A percentile compares a stretch with the other conserved stretches of the same genome.
phyloP scores from a whole-genome alignment of 352 stramenopile genomes.

The Pilasporangium apinafurcum region DNA sequence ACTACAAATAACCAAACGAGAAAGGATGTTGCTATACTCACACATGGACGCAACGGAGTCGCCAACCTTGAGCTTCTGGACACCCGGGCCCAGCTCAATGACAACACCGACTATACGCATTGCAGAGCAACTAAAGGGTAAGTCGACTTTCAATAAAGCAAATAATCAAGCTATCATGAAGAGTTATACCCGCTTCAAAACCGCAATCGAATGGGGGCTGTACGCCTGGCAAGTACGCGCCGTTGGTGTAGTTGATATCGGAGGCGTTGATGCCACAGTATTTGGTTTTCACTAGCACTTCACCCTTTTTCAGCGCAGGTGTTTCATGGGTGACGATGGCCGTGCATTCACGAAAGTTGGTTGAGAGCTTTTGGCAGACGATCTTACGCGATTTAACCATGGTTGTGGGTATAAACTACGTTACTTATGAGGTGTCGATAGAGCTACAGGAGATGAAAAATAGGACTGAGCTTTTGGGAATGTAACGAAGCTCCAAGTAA shows the following conservation, averaged over 20 bases:
- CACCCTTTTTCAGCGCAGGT: constrained; percentile 25
- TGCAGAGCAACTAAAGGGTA: too few relatives aligned
- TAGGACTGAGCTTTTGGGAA: background rate
- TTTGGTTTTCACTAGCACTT: constrained; percentile 42
- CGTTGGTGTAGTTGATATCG: constrained; percentile 60
- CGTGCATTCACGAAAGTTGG: constrained; percentile 74
- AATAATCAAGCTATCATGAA: background rate
- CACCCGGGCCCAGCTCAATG: constrained; percentile 14
- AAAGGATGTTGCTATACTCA: too few relatives aligned
- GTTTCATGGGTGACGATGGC: constrained; percentile 47
- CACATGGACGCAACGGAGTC: constrained; percentile 35
- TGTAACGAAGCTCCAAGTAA: background rate
- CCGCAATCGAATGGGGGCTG: constrained; percentile 44
- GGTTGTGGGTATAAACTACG: too few relatives aligned
- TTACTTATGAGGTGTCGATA: too few relatives aligned
- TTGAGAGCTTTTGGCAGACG: constrained; percentile 72
- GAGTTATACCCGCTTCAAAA: constrained; percentile 26
- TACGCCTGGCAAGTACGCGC: constrained; percentile 38
- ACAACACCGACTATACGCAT: constrained; percentile 28
- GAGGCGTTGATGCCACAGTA: constrained; percentile 38
- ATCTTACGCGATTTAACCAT: constrained; percentile 70
- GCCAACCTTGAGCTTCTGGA: constrained; percentile 34
- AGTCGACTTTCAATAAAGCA: too few relatives aligned
- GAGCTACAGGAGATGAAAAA: background rate
- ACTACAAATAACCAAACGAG: background rate